Evolutionary conservation across 106 monocot species (phyloP).

Genomic region (Posidonia australis): DNA sequence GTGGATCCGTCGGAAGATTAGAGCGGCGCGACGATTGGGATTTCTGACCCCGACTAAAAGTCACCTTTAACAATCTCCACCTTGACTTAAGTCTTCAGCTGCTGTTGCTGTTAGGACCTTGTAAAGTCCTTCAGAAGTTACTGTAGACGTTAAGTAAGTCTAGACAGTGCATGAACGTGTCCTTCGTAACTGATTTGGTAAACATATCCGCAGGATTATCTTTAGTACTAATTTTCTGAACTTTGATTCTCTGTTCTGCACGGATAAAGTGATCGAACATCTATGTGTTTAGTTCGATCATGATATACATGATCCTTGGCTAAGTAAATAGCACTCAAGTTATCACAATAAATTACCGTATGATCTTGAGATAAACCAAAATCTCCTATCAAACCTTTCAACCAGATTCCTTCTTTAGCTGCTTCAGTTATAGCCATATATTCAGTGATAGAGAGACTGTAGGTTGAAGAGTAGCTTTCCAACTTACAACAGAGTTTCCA

Average conservation of each 20-base stretch:
- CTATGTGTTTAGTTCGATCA: background rate
- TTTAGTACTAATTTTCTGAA: background rate
- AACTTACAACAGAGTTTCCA: background rate
- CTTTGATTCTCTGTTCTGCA: background rate
- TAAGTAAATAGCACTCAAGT: background rate
- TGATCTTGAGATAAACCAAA: background rate
- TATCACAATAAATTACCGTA: background rate
- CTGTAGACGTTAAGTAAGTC: background rate
- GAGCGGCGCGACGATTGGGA: no score
- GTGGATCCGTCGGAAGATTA: no score
- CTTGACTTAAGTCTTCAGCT: background rate
- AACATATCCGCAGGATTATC: background rate
- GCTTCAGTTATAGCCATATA: background rate
- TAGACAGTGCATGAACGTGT: background rate
- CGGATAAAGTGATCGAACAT: background rate
- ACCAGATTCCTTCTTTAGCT: background rate
- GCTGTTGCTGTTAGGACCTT: no score
- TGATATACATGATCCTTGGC: background rate
- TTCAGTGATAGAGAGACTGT: background rate
- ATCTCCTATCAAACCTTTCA: background rate
- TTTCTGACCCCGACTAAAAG: no score
- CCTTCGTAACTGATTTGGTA: background rate
- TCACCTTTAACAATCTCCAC: background rate
- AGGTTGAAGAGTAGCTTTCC: background rate
- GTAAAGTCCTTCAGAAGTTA: no score